phyloP scores from a whole-genome alignment of 768 basidiomycete species.

The Mycena latifolia region DNA sequence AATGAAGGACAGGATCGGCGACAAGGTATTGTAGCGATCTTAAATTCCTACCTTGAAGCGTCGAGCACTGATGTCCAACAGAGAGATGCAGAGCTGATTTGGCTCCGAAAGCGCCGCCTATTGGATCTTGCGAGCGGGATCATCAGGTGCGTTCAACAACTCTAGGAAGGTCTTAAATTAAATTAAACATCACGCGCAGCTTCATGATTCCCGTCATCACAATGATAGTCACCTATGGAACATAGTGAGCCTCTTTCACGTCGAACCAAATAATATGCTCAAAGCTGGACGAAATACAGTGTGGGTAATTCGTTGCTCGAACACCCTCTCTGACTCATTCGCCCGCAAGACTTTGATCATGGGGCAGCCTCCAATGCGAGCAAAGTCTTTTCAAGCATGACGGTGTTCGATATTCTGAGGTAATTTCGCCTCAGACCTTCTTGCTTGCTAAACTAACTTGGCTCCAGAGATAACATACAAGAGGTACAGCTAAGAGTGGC shows the following conservation, averaged over 20 bases:
- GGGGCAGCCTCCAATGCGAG: slow-evolving; percentile 52
- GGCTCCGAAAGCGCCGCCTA: slow-evolving; percentile 54
- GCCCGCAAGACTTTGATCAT: slow-evolving; percentile 50
- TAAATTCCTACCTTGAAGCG: slow-evolving; percentile 45
- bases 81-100: slow-evolving; percentile 60
- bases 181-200: no score
- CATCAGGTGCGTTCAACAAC: slow-evolving; percentile 12
- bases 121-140: slow-evolving; percentile 51
- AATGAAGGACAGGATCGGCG: slow-evolving; percentile 64
- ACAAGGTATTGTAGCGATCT: slow-evolving; percentile 44
- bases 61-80: background rate
- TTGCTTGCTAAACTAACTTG: no score
- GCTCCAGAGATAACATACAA: no score
- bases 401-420: slow-evolving; percentile 73
- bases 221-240: no score
- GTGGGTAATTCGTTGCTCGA: no score
- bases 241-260: no score
- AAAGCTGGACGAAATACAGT: no score
- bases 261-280: no score
- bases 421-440: slow-evolving; percentile 45
- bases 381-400: slow-evolving; percentile 63
- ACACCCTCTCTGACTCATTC: background rate
- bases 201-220: no score
- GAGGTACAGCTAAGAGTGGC: no score
- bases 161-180: no score